Base-by-base conservation (phyloP, 2,329 filamentous ascomycete species). In the Pseudogymnoascus verrucosus region DNA sequence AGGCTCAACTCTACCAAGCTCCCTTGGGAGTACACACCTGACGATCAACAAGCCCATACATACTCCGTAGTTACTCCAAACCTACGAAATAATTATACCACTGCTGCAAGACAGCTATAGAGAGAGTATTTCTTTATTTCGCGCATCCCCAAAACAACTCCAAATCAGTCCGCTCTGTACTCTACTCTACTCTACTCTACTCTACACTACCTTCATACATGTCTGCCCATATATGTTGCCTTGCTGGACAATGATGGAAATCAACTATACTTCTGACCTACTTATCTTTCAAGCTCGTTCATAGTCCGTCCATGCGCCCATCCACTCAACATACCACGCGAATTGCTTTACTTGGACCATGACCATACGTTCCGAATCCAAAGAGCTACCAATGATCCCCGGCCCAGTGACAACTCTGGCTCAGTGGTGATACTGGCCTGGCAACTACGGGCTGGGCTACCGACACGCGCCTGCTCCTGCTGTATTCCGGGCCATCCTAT, bases 1-100 rank as follows among this genome's bases (percentile, higher is more conserved):
- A 57, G 51, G 10, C 51, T 57, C 51, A 57, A 57, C 28, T 57
- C 51, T 34, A 57, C 51, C 51, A 57, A 57, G 51, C 51, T 36
- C 51, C 51, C 51, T 57, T 57, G 51, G 16, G 28, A 19, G 51
- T 57, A 57, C 51, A 21, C 26, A 34, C 2, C n/a, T 34, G 51
- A 57, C 51, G 51, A 57, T 57, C 51, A 57, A 57, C 51, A 34
- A 21, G 26, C 28, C 51, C 51, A 57, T 57, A 57, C 51, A 34
- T 26, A 57, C 28, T 31, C 28, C n/a, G 37, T 26, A n/a, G 51
- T 12, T 23, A 36, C 51, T 36, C 51, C 51, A 12, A 31, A 31
- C 12, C 21, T 23, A 23, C 21, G 21, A 23, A 23, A 16, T 8
- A 19, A 57, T 34, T 57, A 57, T 57, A 57, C 19, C 4, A 28